Evolutionary conservation across 257 asterid species (phyloP), one percentile per base, ranked within the genome.

Genomic region (Coffea canephora): DNA sequence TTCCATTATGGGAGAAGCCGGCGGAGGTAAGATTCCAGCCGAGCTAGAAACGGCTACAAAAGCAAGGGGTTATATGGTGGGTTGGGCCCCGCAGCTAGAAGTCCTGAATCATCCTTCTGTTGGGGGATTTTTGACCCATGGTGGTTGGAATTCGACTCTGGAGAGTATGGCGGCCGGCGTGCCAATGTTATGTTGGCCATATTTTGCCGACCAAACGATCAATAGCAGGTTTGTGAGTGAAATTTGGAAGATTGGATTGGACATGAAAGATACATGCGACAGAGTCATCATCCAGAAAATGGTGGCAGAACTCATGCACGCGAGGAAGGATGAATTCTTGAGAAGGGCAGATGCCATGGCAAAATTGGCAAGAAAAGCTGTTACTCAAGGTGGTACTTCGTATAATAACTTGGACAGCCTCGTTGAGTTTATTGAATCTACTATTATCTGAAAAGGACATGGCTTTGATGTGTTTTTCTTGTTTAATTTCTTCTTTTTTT

Each of bases 241-340:
- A 66, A 76, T 88, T 9, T 91, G 95, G 95, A 84, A 77, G 84
- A 83, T 86, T 18, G 92, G 95, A 55, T 52, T 91, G 80, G 95
- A 91, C 73, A 91, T 91, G 77, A 91, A 91, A 52, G 95, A 89
- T 66, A 83, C 79, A 0, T 89, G 90, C 49, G 90, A 88, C 66
- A 81, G 91, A 68, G 64, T 27, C 6, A 23, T 83, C 3, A 52
- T 91, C 52, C 89, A 85, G 82, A 85, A 79, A 77, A 80, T 77
- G 81, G 84, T 89, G 3, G 85, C 82, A 70, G 89, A 91, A 6
- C 59, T 91, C 0, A 87, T 91, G 92, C 84, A 79, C 11, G 76
- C 23, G 25, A 85, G 84, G 76, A 88, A 81, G 48, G 87, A 84
- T 0, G 91, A 89, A 45, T 88, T 89, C 71, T 59, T 50, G 80